Evolutionary conservation across 805 yeast genomes (phyloP).

Genomic region (Lachancea mirantina): DNA sequence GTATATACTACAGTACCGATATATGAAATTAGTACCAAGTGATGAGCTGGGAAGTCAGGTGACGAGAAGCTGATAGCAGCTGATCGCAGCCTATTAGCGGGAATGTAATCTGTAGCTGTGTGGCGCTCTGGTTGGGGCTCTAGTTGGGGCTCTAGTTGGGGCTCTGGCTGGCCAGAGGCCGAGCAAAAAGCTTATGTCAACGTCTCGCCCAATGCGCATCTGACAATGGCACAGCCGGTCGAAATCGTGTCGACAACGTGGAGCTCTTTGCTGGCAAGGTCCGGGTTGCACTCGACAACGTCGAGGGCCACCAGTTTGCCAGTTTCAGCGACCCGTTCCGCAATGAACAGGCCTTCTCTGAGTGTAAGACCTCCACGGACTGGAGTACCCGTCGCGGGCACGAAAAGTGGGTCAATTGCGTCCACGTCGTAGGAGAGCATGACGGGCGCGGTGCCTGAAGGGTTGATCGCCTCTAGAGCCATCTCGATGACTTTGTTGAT

Average conservation of each 20-base stretch:
- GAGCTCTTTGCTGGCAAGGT: constrained; percentile 66
- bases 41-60: too few relatives aligned
- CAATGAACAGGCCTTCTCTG: constrained; percentile 88
- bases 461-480: constrained; percentile 78
- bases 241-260: constrained; percentile 80
- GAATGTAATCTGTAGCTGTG: too few relatives aligned
- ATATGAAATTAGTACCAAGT: too few relatives aligned
- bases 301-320: constrained; percentile 87
- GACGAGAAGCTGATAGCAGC: too few relatives aligned
- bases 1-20: too few relatives aligned
- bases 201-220: constrained; percentile 94
- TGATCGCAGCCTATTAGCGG: too few relatives aligned
- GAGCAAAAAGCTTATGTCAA: too few relatives aligned
- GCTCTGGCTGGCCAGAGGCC: too few relatives aligned
- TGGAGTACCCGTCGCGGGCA: constrained; percentile 97
- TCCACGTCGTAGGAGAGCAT: constrained; percentile 94
- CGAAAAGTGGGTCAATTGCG: constrained; percentile 89
- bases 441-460: constrained; percentile 63
- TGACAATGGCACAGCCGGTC: constrained; percentile 83
- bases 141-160: too few relatives aligned
- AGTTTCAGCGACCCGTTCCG: constrained; percentile 85
- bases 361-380: constrained; percentile 93
- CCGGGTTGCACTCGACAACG: constrained; percentile 90
- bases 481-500: constrained; percentile 84
- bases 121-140: too few relatives aligned